phyloP scores from a whole-genome alignment of 176 grass and related monocot genomes.

The Tillandsia fasciculata region DNA sequence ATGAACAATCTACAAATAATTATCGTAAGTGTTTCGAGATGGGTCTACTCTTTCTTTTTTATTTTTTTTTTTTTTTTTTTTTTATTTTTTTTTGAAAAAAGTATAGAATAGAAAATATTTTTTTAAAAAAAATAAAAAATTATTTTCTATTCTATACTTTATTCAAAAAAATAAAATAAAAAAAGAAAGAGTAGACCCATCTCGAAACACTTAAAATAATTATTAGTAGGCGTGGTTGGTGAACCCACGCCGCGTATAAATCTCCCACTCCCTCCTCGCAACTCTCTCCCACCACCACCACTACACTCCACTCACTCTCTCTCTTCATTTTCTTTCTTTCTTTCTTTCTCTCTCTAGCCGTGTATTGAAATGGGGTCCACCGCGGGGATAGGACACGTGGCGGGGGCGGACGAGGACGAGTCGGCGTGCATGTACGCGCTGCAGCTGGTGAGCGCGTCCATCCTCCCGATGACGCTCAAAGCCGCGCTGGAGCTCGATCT shows the following conservation, averaged over 20 bases:
- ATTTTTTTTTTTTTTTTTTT: no score
- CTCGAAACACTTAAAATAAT: no score
- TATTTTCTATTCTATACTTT: no score
- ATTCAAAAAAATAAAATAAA: no score
- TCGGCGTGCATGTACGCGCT: constrained; percentile 81
- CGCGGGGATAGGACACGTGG: not conserved
- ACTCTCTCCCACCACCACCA: not conserved
- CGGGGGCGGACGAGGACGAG: constrained; percentile 50
- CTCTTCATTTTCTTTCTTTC: not conserved
- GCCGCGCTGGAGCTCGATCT: constrained; percentile 79
- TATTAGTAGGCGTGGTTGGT: constrained; percentile 1
- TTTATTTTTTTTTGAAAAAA: no score
- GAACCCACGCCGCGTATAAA: not conserved
- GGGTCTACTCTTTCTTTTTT: no score
- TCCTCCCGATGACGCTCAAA: constrained; percentile 97
- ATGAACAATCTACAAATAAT: no score
- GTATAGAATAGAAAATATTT: no score
- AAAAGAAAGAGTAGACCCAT: no score
- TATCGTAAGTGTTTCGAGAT: no score
- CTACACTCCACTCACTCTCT: not conserved
- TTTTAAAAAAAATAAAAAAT: no score
- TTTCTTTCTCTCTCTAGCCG: not conserved
- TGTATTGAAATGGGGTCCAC: constrained; percentile 64
- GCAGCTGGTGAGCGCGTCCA: constrained; percentile 63
- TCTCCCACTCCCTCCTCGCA: no score